Evolutionary conservation across 2,329 filamentous ascomycete genomes (phyloP), one percentile per base, ranked within the genome.

Genomic region (Arachnomyces sp.): DNA sequence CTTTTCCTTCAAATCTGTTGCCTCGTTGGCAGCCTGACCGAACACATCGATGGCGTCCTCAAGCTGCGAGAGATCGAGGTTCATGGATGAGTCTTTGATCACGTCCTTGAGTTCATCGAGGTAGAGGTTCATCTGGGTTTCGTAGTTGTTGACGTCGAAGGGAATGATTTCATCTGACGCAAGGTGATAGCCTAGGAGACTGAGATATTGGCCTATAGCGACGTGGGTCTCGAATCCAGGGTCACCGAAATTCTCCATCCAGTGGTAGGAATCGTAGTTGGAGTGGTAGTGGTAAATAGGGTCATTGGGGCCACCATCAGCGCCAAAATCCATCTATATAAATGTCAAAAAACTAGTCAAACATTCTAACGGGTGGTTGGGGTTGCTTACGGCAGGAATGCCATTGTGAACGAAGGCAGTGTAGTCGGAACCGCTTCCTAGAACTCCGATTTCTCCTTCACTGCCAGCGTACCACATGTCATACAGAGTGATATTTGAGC

Each of bases 241-340:
- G 48, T 75, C 72, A 4, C 69, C 72, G 42, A 65, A 74, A 0
- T 59, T 67, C 0, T 55, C 48, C 71, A 75, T 74, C 72, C 72
- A 75, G 43, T 68, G 63, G 44, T 71, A 73, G 25, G 60, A 55
- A 45, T 72, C 55, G 56, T 72, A 73, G 49, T 63, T 62, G 18
- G 61, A 66, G 48, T 72, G 68, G 49, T 72, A 72, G 21, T 61
- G 68, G 40, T 71, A 73, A 7, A 73, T 52, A 0, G 69, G 61
- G 33, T 68, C 65, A 1, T 54, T 51, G 3, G 57, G 54, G 3
- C 61, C 61, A 2, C 49, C 52, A 4, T 56, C 59, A 18, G 62
- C 55, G 15, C 68, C 68, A 44, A 71, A 53, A 37, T 72, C 67
- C 29, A 71, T 45, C 47, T 49, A 34, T n/a, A 35, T 3, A 25